Conservation (phyloP, 2,329 filamentous ascomycete genomes). For the Arthroderma sp. region DNA sequence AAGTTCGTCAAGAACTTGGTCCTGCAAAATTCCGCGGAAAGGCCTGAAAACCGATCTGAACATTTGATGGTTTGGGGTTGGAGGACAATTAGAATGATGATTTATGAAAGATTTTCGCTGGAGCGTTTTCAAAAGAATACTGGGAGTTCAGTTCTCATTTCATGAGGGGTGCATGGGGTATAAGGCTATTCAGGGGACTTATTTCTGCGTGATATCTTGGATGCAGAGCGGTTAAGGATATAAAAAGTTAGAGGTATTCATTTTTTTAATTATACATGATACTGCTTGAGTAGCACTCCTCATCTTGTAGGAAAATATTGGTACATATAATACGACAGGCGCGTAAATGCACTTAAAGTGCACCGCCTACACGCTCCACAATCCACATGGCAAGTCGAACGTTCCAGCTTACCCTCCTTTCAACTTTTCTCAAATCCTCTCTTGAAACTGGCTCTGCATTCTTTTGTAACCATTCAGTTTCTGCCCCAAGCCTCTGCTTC, state of each 20-base stretch:
- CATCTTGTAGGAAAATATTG: no score
- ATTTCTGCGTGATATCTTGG: no score
- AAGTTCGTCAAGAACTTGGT: constrained; percentile 68
- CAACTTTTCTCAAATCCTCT: constrained; percentile 66
- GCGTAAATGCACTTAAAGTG: constrained; percentile 43
- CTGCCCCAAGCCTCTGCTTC: constrained; percentile 59
- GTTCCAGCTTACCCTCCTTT: constrained; percentile 71
- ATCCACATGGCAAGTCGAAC: constrained; percentile 91
- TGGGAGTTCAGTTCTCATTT: no score
- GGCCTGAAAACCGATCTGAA: constrained; percentile 12
- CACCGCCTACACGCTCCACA: constrained; percentile 71
- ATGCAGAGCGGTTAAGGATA: no score
- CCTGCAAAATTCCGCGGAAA: constrained; percentile 49
- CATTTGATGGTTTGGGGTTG: neutral
- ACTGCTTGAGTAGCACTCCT: no score
- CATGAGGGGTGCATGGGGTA: no score
- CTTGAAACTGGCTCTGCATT: constrained; percentile 55
- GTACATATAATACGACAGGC: no score
- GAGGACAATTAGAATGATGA: neutral
- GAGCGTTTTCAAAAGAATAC: no score
- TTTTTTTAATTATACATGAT: no score
- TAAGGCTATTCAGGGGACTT: no score
- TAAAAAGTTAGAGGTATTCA: no score
- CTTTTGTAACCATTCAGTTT: constrained; percentile 67
- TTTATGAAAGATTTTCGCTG: no score